phyloP scores from a whole-genome alignment of 1,284 basidiomycete genomes.

The Thecaphora thlaspeos region DNA sequence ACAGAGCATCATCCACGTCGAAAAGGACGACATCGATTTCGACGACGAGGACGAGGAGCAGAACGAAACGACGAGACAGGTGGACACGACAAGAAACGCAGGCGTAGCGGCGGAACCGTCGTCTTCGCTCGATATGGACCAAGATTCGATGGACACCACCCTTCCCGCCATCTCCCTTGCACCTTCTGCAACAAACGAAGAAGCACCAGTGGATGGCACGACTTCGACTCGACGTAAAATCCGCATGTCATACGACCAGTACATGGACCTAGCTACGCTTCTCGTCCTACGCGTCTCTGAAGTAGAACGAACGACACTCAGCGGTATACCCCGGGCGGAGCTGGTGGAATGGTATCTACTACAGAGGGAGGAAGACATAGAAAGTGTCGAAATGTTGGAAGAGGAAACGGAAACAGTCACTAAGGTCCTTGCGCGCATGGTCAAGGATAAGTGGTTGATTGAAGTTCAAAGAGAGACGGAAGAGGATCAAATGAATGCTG shows the following conservation, averaged over 20 bases:
- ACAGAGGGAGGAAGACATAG: slow-evolving; percentile 73
- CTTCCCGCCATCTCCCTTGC: slow-evolving; percentile 63
- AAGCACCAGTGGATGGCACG: slow-evolving; percentile 1
- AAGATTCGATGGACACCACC: slow-evolving; percentile 64
- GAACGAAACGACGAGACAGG: neutral
- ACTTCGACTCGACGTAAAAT: slow-evolving; percentile 63
- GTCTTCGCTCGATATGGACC: slow-evolving; percentile 32
- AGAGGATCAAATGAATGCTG: too few species aligned
- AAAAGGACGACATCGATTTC: slow-evolving; percentile 3
- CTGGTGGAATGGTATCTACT: slow-evolving; percentile 97
- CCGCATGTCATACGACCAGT: slow-evolving; percentile 92
- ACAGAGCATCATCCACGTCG: neutral
- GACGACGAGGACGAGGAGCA: slow-evolving; percentile 4
- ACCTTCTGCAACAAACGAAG: slow-evolving; percentile 31
- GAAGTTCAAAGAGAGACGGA: slow-evolving; percentile 44
- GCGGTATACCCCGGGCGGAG: slow-evolving; percentile 72
- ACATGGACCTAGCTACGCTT: slow-evolving; percentile 83
- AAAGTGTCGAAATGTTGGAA: slow-evolving; percentile 84
- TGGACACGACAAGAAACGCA: slow-evolving; percentile 16
- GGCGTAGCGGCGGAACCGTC: slow-evolving; percentile 12
- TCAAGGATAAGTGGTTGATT: slow-evolving; percentile 67
- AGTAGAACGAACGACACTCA: slow-evolving; percentile 73
- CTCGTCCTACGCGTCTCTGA: slow-evolving; percentile 79
- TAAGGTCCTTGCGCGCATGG: slow-evolving; percentile 84
- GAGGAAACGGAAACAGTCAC: slow-evolving; percentile 84